Conservation (phyloP, 768 basidiomycete species). For the Dacryopinax primogenitus region DNA sequence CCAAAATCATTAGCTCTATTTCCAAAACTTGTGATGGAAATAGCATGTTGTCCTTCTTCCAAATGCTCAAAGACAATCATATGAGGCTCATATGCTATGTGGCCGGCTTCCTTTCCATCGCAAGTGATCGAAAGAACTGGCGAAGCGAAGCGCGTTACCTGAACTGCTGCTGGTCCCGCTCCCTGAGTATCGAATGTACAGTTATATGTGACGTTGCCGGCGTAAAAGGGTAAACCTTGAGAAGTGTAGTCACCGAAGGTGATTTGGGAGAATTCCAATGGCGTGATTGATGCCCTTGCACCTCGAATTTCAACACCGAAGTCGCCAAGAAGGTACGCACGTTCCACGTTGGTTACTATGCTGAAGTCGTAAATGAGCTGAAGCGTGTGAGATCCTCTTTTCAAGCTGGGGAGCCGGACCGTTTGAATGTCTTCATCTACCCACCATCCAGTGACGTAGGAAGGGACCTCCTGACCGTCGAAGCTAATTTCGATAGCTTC, state of each 20-base stretch:
- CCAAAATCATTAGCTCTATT: slow-evolving; percentile 23
- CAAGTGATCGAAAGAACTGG: slow-evolving; percentile 17
- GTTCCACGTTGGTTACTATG: slow-evolving; percentile 17
- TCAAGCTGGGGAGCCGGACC: slow-evolving; percentile 13
- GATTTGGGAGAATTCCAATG: slow-evolving; percentile 13
- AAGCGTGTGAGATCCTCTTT: slow-evolving; percentile 14
- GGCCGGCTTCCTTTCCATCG: slow-evolving; percentile 11
- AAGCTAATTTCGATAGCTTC: slow-evolving; percentile 14
- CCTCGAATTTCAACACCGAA: slow-evolving; percentile 19
- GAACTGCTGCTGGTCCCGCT: slow-evolving; percentile 11
- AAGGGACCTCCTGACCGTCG: slow-evolving; percentile 14
- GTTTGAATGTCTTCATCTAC: slow-evolving; percentile 20
- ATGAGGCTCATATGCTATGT: slow-evolving; percentile 17
- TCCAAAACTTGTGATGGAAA: slow-evolving; percentile 19
- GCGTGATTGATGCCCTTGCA: slow-evolving; percentile 12
- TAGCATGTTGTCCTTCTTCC: slow-evolving; percentile 12
- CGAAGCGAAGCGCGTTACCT: slow-evolving; percentile 17
- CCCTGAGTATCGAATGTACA: slow-evolving; percentile 8
- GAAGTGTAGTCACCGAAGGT: slow-evolving; percentile 19
- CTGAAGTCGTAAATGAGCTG: slow-evolving; percentile 16
- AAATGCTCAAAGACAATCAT: slow-evolving; percentile 13
- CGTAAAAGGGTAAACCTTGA: slow-evolving; percentile 21
- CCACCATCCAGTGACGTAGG: slow-evolving; percentile 18
- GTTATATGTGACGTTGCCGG: slow-evolving; percentile 20
- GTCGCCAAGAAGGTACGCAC: slow-evolving; percentile 20